These are phyloP conservation scores for Hyaloscypha finlandica DNA, from an alignment of 495 filamentous ascomycete species.

Conservation along the genomic window DNA sequence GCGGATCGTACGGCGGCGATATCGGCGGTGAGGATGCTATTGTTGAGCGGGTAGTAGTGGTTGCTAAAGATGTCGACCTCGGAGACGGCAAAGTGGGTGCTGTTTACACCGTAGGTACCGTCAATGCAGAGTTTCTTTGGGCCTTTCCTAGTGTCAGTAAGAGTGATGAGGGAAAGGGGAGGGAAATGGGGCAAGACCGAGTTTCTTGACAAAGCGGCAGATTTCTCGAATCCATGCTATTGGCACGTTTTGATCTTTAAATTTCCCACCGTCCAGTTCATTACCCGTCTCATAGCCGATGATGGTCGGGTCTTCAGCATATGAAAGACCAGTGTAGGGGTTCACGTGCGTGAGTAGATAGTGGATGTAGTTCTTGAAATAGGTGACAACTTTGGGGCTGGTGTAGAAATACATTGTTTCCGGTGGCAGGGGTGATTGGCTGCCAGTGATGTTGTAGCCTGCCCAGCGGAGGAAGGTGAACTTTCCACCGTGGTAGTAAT, in stretches of 20 bases:
- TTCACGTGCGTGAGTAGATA: conserved; percentile 52
- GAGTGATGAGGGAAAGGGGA: neutral
- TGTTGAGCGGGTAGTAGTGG: conserved; percentile 54
- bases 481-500: conserved; percentile 62
- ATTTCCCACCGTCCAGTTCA: conserved; percentile 51
- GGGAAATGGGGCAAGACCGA: conserved; percentile 30
- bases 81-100: conserved; percentile 45
- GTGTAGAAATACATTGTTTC: conserved; percentile 54
- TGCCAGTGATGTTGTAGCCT: conserved; percentile 49
- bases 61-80: conserved; percentile 55
- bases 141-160: neutral
- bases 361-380: conserved; percentile 55
- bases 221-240: conserved; percentile 51
- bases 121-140: conserved; percentile 54
- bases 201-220: conserved; percentile 47
- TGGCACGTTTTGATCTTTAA: conserved; percentile 52
- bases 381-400: conserved; percentile 46
- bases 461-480: conserved; percentile 55
- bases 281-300: conserved; percentile 59
- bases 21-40: conserved; percentile 43
- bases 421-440: conserved; percentile 39
- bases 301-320: conserved; percentile 57
- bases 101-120: conserved; percentile 58
- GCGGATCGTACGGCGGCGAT: conserved; percentile 42
- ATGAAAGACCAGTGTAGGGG: conserved; percentile 54